phyloP scores from a whole-genome alignment of 768 basidiomycete genomes.

The Termitomyces sp. region DNA sequence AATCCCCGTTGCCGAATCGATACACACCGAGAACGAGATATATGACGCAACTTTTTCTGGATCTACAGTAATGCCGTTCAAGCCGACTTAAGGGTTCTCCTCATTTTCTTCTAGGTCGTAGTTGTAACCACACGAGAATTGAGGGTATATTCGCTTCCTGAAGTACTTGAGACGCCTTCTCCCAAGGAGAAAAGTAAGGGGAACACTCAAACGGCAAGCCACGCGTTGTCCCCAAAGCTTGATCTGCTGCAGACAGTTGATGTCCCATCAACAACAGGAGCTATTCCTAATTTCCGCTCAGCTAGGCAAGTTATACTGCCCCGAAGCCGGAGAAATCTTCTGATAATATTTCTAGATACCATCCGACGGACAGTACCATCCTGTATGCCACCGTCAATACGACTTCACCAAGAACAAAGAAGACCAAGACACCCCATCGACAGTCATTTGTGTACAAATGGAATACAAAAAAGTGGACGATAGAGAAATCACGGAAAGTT shows the following conservation, averaged over 20 bases:
- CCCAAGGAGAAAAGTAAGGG: slow-evolving; percentile 36
- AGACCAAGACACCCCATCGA: slow-evolving; percentile 46
- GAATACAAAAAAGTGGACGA: slow-evolving; percentile 65
- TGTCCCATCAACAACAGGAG: slow-evolving; percentile 43
- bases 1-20: slow-evolving; percentile 35
- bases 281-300: slow-evolving; percentile 57
- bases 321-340: background rate
- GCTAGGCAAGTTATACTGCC: slow-evolving; percentile 32
- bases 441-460: slow-evolving; percentile 67
- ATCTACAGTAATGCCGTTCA: slow-evolving; percentile 40
- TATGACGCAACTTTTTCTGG: slow-evolving; percentile 81
- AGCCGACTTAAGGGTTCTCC: background rate
- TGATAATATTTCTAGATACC: slow-evolving; percentile 35
- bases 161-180: slow-evolving; percentile 12
- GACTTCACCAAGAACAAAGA: slow-evolving; percentile 48
- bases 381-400: slow-evolving; percentile 74
- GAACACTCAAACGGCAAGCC: slow-evolving; percentile 13
- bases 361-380: slow-evolving; percentile 42
- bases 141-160: slow-evolving; percentile 54
- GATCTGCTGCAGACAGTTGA: slow-evolving; percentile 45
- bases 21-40: slow-evolving; percentile 70
- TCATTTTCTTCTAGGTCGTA: slow-evolving; percentile 43
- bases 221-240: slow-evolving; percentile 8
- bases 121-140: slow-evolving; percentile 61
- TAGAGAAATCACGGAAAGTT: slow-evolving; percentile 63